Evolutionary conservation across 768 basidiomycete genomes (phyloP).

Genomic region (Lactarius akahatsu): DNA sequence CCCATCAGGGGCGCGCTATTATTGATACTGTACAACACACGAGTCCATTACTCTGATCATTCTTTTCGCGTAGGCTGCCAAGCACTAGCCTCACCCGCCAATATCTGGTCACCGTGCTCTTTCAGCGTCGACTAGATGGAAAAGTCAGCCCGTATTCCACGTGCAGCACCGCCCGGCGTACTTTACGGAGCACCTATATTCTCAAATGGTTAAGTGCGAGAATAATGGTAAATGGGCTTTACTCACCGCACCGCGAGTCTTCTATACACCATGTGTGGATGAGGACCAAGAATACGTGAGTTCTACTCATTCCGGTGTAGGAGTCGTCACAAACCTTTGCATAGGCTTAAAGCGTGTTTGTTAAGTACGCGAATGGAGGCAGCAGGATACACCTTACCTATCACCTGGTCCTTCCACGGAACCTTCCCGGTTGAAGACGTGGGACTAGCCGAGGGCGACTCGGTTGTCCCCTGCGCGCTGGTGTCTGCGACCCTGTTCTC

Average conservation of each 20-base stretch:
- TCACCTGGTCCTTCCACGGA: conserved; percentile 59
- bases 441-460: conserved; percentile 28
- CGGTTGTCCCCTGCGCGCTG: conserved; percentile 26
- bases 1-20: neutral
- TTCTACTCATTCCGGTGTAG: neutral
- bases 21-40: neutral
- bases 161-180: neutral
- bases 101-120: conserved; percentile 53
- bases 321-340: conserved; percentile 19
- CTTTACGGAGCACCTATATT: conserved; percentile 23
- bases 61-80: conserved; percentile 20
- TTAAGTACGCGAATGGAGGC: neutral
- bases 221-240: neutral
- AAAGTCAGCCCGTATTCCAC: neutral
- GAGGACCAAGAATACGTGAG: neutral
- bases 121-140: conserved; percentile 42
- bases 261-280: conserved; percentile 2
- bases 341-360: conserved; percentile 2
- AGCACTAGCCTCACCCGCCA: conserved; percentile 44
- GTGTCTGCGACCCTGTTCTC: conserved; percentile 35
- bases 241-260: conserved; percentile 26
- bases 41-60: neutral
- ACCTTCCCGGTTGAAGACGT: conserved; percentile 35
- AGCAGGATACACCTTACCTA: conserved; percentile 41
- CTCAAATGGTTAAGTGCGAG: neutral